Conservation (phyloP, 2,329 filamentous ascomycete species). For the Stagonosporopsis rhizophila region DNA sequence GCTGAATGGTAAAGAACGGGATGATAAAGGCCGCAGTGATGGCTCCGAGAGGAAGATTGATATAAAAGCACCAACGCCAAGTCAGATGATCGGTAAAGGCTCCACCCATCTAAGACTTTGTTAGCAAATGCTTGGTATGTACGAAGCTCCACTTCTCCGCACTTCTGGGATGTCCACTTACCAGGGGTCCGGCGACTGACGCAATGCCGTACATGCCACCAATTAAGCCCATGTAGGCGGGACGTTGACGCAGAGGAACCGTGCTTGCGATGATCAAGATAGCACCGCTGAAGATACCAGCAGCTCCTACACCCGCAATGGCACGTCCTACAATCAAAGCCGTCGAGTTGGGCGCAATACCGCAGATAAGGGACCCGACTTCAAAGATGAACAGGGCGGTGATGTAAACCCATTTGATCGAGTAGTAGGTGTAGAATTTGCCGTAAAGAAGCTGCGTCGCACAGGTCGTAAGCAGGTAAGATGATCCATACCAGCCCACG, state of each 20-base stretch:
- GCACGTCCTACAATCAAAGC: constrained; percentile 61
- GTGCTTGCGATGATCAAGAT: constrained; percentile 56
- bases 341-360: constrained; percentile 57
- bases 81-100: constrained; percentile 55
- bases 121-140: constrained; percentile 32
- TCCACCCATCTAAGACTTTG: constrained; percentile 50
- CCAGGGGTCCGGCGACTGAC: constrained; percentile 56
- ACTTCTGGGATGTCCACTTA: constrained; percentile 28
- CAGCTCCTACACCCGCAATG: constrained; percentile 58
- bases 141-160: constrained; percentile 12
- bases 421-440: constrained; percentile 57
- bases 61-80: constrained; percentile 57
- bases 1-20: constrained; percentile 48
- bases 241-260: constrained; percentile 55
- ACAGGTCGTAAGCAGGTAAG: constrained; percentile 54
- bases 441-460: constrained; percentile 50
- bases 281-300: constrained; percentile 59
- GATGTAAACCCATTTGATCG: constrained; percentile 57
- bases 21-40: constrained; percentile 52
- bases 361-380: constrained; percentile 60
- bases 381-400: constrained; percentile 58
- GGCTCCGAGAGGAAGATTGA: constrained; percentile 60
- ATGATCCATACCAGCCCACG: constrained; percentile 55
- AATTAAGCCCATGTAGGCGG: constrained; percentile 58
- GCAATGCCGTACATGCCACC: constrained; percentile 60